Base-by-base conservation (phyloP, 2,329 filamentous ascomycete species). In the Mollisiaceae sp. region DNA sequence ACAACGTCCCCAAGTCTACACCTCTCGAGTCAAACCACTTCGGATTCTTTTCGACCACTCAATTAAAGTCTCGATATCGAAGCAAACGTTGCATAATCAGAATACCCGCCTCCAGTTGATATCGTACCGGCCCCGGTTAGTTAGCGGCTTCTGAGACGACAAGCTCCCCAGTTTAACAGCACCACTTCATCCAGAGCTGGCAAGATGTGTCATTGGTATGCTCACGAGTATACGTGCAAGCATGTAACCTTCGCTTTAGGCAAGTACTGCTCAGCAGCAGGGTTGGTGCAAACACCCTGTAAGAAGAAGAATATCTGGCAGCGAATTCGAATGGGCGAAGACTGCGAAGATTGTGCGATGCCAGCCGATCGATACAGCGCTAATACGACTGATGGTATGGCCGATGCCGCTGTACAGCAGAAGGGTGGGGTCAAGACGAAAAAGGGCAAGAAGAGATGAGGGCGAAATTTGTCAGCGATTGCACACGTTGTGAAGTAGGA, bases 391-490 rank as follows among this genome's bases (percentile, higher is more conserved):
- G 41, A 56, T 45, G 50, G 12, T 11, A 59, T 43, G 20, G 11
- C 43, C n/a, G 20, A 57, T 58, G 58, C 50, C 5, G 59, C 50
- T 8, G 50, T 60, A 43, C 62, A 61, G 32, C 63, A 62, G 39
- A 63, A 58, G 12, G 63, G 62, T 38, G 65, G 58, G 4, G 60
- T 67, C 1, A 67, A 59, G 39, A 60, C 65, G 4, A 67, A 63
- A 60, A 67, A 55, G 27, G 55, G 45, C 63, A 62, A 47, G 41
- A 67, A 64, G 60, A 52, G 56, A 57, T 66, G 86, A 88, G 72
- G 3, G n/a, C 11, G 45, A 2, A 24, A 11, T n/a, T 22, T 50
- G n/a, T 2, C n/a, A 22, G 15, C 15, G 41, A 18, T 15, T 18
- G 14, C 15, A 43, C 27, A 32, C 27, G 27, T 32, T 6, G 27